A percentile compares a stretch with the other conserved stretches of the same genome.
These are phyloP conservation scores for Boletales sp. DNA, from an alignment of 768 basidiomycete genomes.

Conservation along the genomic window DNA sequence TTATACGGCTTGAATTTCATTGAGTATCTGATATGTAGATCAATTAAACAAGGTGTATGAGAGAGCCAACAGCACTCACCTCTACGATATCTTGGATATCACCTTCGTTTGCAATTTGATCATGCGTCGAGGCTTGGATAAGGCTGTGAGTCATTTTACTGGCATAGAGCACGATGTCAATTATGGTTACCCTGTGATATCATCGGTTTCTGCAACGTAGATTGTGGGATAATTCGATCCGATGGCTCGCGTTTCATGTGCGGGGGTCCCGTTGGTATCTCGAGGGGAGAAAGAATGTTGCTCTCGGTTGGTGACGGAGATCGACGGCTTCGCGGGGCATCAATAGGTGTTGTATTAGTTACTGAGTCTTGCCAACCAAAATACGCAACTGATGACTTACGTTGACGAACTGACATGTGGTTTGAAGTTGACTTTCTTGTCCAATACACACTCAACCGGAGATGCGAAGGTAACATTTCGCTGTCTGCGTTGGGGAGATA, in stretches of 20 bases:
- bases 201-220: constrained; percentile 2
- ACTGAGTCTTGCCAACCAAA: neutral
- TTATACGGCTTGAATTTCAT: constrained; percentile 46
- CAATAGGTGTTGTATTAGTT: neutral
- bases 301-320: constrained; percentile 2
- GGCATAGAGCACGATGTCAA: neutral
- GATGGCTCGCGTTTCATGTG: neutral
- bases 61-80: constrained; percentile 27
- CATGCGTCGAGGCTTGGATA: neutral
- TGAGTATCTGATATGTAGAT: constrained; percentile 38
- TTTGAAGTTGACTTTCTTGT: constrained; percentile 1
- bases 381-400: constrained; percentile 5
- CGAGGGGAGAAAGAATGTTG: constrained; percentile 17
- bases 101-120: constrained; percentile 4
- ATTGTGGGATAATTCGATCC: constrained; percentile 2
- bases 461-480: constrained; percentile 31
- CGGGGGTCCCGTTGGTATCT: neutral
- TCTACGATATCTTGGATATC: constrained; percentile 39
- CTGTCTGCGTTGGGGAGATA: constrained; percentile 8
- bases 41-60: neutral
- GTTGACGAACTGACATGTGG: constrained; percentile 1
- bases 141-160: neutral
- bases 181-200: constrained; percentile 3
- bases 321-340: neutral
- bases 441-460: constrained; percentile 16